Evolutionary conservation across 2,329 filamentous ascomycete genomes (phyloP), one percentile per base, ranked within the genome.

Genomic region (Ophidiomyces ophidiicola): DNA sequence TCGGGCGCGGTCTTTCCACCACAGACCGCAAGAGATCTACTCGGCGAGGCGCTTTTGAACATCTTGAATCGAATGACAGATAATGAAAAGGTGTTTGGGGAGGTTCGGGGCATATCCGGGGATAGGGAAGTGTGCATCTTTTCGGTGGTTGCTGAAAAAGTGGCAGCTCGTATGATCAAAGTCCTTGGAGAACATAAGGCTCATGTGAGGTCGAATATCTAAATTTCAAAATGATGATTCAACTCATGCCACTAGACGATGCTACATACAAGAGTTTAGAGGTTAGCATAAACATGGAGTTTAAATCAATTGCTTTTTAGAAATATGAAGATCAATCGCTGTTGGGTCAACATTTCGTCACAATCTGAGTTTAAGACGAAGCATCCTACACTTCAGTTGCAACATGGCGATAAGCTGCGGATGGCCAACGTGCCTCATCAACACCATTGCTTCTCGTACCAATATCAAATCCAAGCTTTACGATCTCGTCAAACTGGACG

Each of bases 401-500:
- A n/a, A n/a, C n/a, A n/a, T n/a, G n/a, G n/a, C n/a, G n/a, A n/a
- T 8, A 4, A 28, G 11, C 14, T 14, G 4, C 56, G 7, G 59
- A 49, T 5, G 69, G 70, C 68, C 69, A 74, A 26, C 47, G 51
- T 3, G 68, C 51, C 46, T 59, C 44, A 50, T 73, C 69, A 2
- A 65, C 54, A 1, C 69, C 69, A 50, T 73, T 73, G 5, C 58
- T 58, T 47, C 69, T 57, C 3, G 68, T 69, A 1, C 68, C 66
- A 12, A 73, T 56, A 43, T 69, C 64, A 47, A 60, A 72, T 20
- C 55, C 54, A 32, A 67, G 51, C 34, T 64, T 47, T 4, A 69
- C 60, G 20, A 53, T 49, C 5, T 55, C 53, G 15, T 55, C 50
- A 34, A 61, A 71, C 29, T 57, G 51, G 5, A 66, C 54, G 5